These are phyloP conservation scores for Trametes polyzona DNA, from an alignment of 1,284 basidiomycete genomes.

Conservation along the genomic window DNA sequence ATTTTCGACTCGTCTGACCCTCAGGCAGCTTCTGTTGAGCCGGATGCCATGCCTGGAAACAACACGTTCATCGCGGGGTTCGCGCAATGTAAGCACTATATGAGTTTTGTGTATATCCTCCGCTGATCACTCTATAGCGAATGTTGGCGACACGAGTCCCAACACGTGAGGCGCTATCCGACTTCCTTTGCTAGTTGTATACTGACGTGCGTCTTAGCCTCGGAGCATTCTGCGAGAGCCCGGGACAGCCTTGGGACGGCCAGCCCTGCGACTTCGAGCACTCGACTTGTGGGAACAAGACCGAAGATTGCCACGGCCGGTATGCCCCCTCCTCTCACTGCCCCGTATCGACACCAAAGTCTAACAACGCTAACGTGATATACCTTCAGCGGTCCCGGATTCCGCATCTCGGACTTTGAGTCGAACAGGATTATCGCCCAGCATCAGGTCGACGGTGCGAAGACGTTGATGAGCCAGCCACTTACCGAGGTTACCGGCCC, in stretches of 20 bases:
- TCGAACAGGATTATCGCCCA: constrained; percentile 73
- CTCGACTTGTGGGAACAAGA: constrained; percentile 75
- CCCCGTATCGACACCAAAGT: too few relatives aligned
- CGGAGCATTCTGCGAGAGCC: constrained; percentile 78
- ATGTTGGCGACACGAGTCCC: constrained; percentile 78
- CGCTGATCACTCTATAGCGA: constrained; percentile 46
- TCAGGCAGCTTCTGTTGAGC: constrained; percentile 60
- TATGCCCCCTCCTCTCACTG: constrained; percentile 32
- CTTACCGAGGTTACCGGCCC: constrained; percentile 54
- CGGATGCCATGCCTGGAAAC: constrained; percentile 67
- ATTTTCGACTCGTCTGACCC: neutral
- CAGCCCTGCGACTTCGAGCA: constrained; percentile 65
- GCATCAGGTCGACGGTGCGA: constrained; percentile 67
- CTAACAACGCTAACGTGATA: neutral
- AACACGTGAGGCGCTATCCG: constrained; percentile 67
- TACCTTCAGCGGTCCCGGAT: constrained; percentile 66
- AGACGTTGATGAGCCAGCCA: constrained; percentile 56
- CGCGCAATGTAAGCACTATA: constrained; percentile 56
- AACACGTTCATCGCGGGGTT: constrained; percentile 77
- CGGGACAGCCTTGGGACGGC: constrained; percentile 69
- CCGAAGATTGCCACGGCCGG: constrained; percentile 73
- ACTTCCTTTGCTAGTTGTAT: neutral
- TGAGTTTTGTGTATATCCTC: neutral
- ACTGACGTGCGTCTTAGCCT: constrained; percentile 7
- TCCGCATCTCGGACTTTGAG: constrained; percentile 71